A percentile compares a stretch with the other conserved stretches of the same genome.
Conservation (phyloP, 1,139 yeast species). For the Yamadazyma oceani region DNA sequence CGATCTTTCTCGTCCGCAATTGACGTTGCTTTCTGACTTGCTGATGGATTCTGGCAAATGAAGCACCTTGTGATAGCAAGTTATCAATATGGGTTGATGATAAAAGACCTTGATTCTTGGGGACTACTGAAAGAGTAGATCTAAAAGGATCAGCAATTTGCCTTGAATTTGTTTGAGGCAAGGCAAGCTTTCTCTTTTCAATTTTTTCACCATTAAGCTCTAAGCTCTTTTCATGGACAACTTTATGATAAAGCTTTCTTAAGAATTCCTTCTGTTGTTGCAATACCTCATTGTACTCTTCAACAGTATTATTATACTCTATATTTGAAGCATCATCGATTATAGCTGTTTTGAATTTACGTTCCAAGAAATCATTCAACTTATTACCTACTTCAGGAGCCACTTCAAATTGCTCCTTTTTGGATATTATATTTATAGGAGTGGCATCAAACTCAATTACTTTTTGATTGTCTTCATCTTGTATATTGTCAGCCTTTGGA, state of each 20-base stretch:
- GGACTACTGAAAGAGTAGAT: conserved; percentile 36
- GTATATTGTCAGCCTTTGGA: conserved; percentile 37
- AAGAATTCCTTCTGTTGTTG: conserved; percentile 34
- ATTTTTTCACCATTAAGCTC: conserved; percentile 46
- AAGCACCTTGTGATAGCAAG: conserved; percentile 71
- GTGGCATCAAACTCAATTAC: conserved; percentile 31
- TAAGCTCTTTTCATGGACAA: conserved; percentile 34
- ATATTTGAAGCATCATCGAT: conserved; percentile 37
- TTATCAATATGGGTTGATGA: conserved; percentile 67
- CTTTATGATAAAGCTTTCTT: conserved; percentile 30
- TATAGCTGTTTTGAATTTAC: conserved; percentile 45
- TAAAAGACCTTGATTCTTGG: conserved; percentile 42
- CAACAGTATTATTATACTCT: conserved; percentile 35
- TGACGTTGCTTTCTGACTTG: conserved; percentile 67
- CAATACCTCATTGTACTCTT: conserved; percentile 34
- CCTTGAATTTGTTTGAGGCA: conserved; percentile 44
- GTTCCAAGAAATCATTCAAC: conserved; percentile 54
- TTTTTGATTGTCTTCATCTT: conserved; percentile 42
- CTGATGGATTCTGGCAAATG: conserved; percentile 68
- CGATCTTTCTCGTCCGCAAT: conserved; percentile 68
- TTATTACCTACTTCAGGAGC: conserved; percentile 36
- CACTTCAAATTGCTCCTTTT: conserved; percentile 16
- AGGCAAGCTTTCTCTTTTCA: conserved; percentile 43
- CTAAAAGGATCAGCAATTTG: conserved; percentile 44
- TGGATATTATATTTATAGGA: conserved; percentile 25